Percentiles rank a stretch among this genome's conserved stretches.
Evolutionary conservation across 768 basidiomycete genomes (phyloP).

Genomic region (Lentinula boryana): DNA sequence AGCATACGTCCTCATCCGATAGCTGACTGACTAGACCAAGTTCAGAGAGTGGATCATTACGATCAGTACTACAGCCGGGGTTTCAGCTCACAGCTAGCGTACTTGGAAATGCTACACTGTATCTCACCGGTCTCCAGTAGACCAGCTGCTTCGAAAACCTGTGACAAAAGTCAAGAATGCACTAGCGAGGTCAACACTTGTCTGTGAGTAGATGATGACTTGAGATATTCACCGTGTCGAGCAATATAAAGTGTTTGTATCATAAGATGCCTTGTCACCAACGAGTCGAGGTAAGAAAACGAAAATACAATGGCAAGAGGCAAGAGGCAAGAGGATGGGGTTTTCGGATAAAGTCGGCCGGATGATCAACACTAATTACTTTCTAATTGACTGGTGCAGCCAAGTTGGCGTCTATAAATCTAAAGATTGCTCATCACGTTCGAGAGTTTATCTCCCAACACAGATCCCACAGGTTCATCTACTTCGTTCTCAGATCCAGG

Average conservation of each 20-base stretch:
- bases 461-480: slow-evolving; percentile 53
- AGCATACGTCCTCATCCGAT: not conserved
- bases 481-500: slow-evolving; percentile 58
- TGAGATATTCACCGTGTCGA: not conserved
- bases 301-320: no score
- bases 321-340: not conserved
- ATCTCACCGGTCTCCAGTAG: slow-evolving; percentile 2
- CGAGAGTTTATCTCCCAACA: slow-evolving; percentile 20
- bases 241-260: slow-evolving; percentile 6
- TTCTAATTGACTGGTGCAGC: no score
- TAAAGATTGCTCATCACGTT: slow-evolving; percentile 30
- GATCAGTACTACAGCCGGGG: not conserved
- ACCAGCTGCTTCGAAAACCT: slow-evolving; percentile 7
- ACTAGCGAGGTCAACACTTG: not conserved
- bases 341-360: not conserved
- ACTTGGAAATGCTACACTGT: no score
- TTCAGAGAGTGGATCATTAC: slow-evolving; percentile 4
- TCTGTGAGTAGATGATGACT: not conserved
- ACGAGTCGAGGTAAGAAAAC: not conserved
- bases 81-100: not conserved
- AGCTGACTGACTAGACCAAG: not conserved
- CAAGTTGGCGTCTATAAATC: not conserved
- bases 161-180: not conserved
- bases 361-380: not conserved
- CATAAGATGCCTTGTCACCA: not conserved